phyloP scores from a whole-genome alignment of 306 rosid genomes.

The Cucurbita argyrosperma region DNA sequence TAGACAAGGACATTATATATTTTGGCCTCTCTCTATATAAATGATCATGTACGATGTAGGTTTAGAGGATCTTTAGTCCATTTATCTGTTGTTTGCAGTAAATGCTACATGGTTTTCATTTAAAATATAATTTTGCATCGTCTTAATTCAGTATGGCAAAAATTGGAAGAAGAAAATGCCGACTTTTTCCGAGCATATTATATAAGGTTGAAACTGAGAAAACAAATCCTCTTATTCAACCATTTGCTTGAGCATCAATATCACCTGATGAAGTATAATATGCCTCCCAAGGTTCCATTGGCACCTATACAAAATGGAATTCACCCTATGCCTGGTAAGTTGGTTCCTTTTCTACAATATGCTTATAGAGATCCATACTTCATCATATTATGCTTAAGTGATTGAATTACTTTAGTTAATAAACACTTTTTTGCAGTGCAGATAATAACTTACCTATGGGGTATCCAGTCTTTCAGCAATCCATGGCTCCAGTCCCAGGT shows the following conservation, averaged over 20 bases:
- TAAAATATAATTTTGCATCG: background rate
- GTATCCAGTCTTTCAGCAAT: conserved; percentile 74
- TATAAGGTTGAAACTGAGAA: conserved; percentile 78
- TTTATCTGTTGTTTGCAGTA: background rate
- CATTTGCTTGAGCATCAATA: conserved; percentile 84
- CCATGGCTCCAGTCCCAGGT: conserved; percentile 46
- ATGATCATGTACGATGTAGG: background rate
- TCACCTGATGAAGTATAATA: conserved; percentile 59
- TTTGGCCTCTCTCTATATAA: background rate
- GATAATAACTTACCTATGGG: conserved; percentile 90
- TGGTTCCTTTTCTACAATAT: conserved; percentile 9
- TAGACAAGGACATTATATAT: background rate
- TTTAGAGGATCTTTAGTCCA: background rate
- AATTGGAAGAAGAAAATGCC: conserved; percentile 93
- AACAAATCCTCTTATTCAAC: conserved; percentile 74
- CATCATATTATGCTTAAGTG: background rate
- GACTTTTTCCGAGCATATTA: conserved; percentile 93
- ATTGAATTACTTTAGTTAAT: conserved; percentile 3
- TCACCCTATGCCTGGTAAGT: conserved; percentile 88
- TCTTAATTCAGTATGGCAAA: conserved; percentile 77
- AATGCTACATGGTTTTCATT: background rate
- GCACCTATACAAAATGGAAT: conserved; percentile 91
- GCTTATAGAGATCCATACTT: background rate
- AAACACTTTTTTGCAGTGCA: conserved; percentile 66
- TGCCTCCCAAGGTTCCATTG: conserved; percentile 81